Percentiles rank a stretch among this genome's conserved stretches.
Evolutionary conservation across 495 filamentous ascomycete species (phyloP).

Genomic region (Aspergillus egyptiacus): DNA sequence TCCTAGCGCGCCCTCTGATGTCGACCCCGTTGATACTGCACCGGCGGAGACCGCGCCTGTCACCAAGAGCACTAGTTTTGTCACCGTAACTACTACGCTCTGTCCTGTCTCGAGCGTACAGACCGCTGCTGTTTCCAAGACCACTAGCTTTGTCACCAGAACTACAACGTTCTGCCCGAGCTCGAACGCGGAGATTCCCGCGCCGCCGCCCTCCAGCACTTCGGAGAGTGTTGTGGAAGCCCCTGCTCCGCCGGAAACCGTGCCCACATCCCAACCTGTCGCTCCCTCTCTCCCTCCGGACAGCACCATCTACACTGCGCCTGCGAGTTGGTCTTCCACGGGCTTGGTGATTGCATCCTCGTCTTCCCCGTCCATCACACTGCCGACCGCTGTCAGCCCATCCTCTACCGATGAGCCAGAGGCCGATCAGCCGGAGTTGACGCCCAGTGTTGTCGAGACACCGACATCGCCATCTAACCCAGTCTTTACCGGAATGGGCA

Average conservation of each 20-base stretch:
- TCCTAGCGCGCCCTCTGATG: background rate
- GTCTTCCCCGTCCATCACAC: constrained; percentile 10
- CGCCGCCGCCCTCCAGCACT: background rate
- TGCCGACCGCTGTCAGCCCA: constrained; percentile 10
- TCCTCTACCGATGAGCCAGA: background rate
- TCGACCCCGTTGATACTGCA: background rate
- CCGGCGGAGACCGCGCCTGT: background rate
- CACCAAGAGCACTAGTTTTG: constrained; percentile 12
- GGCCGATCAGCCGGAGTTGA: background rate
- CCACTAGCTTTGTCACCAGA: background rate
- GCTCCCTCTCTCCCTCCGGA: background rate
- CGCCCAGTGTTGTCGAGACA: background rate
- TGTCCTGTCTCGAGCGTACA: constrained; percentile 6
- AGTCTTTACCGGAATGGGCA: constrained; percentile 28
- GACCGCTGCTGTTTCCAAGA: background rate
- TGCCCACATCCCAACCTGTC: background rate
- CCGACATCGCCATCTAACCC: constrained; percentile 18
- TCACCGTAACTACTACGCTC: constrained; percentile 16
- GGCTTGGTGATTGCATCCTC: background rate
- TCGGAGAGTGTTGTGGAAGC: background rate
- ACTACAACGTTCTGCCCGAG: background rate
- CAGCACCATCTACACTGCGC: background rate
- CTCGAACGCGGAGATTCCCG: background rate
- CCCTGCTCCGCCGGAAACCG: background rate
- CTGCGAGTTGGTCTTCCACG: background rate